These are phyloP conservation scores for Pyrus communis DNA, from an alignment of 306 rosid species.

Conservation along the genomic window DNA sequence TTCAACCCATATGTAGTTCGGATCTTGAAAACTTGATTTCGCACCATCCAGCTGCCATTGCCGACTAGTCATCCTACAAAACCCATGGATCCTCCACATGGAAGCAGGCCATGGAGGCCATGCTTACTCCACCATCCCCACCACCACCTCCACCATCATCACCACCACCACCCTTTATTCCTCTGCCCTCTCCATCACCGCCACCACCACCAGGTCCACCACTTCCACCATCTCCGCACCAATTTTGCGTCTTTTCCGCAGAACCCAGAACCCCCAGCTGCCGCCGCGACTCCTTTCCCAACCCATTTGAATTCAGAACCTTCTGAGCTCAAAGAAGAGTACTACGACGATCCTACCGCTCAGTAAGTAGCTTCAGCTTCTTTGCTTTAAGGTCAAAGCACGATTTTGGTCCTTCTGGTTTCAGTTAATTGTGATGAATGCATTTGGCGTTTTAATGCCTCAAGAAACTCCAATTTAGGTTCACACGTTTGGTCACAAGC, in stretches of 20 bases:
- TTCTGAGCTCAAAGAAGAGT: background rate
- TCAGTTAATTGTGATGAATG: too few relatives aligned
- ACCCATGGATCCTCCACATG: constrained; percentile 15
- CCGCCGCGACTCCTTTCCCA: background rate
- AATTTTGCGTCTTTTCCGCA: background rate
- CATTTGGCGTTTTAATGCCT: too few relatives aligned
- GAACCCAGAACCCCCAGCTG: constrained; percentile 4
- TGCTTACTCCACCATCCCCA: constrained; percentile 10
- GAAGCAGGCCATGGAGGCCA: constrained; percentile 8
- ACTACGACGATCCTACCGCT: background rate
- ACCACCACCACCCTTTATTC: constrained; percentile 4
- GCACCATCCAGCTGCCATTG: background rate
- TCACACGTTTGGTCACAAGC: too few relatives aligned
- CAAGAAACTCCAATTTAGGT: too few relatives aligned
- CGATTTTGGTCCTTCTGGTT: too few relatives aligned
- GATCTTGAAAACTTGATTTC: background rate
- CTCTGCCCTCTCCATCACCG: constrained; percentile 1
- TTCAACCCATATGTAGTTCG: background rate
- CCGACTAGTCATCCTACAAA: background rate
- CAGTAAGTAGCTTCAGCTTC: constrained; percentile 8
- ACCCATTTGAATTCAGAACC: background rate
- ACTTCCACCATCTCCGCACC: background rate
- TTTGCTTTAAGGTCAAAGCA: background rate
- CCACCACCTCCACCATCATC: constrained; percentile 3
- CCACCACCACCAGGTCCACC: background rate